phyloP scores from a whole-genome alignment of 805 yeast genomes.

The Nakazawaea laoshanensis region DNA sequence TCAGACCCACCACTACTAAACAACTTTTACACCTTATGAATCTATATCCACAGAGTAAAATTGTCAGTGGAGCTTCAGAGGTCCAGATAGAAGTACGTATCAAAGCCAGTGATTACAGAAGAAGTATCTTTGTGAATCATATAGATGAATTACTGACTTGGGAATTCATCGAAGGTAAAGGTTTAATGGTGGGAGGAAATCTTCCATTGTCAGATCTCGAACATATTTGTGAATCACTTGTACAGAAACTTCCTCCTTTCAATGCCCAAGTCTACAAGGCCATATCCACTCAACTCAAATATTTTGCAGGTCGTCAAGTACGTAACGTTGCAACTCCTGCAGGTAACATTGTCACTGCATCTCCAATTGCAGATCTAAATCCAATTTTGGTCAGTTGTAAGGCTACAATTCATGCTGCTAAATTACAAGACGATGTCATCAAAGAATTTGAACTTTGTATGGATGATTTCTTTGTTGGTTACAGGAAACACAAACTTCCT shows the following conservation, averaged over 20 bases:
- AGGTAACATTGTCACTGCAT: slow-evolving; percentile 40
- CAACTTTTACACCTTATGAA: slow-evolving; percentile 26
- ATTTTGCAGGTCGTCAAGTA: slow-evolving; percentile 40
- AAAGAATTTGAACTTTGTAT: slow-evolving; percentile 20
- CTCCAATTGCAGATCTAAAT: slow-evolving; percentile 40
- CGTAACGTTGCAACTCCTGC: slow-evolving; percentile 43
- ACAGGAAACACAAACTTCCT: slow-evolving; percentile 32
- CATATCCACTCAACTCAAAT: slow-evolving; percentile 31
- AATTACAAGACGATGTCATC: slow-evolving; percentile 17
- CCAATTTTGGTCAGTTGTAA: slow-evolving; percentile 35
- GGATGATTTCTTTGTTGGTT: slow-evolving; percentile 35
- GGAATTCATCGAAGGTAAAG: slow-evolving; percentile 28
- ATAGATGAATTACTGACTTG: slow-evolving; percentile 28
- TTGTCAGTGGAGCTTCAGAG: slow-evolving; percentile 41
- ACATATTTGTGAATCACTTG: slow-evolving; percentile 23
- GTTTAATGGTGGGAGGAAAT: slow-evolving; percentile 34
- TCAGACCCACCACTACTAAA: slow-evolving; percentile 30
- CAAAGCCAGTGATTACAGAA: slow-evolving; percentile 30
- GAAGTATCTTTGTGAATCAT: slow-evolving; percentile 32
- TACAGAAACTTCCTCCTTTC: slow-evolving; percentile 15
- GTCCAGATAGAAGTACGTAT: slow-evolving; percentile 38
- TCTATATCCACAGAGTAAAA: slow-evolving; percentile 26
- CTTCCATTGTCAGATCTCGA: slow-evolving; percentile 31
- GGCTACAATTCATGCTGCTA: slow-evolving; percentile 28
- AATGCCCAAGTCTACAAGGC: slow-evolving; percentile 27